Evolutionary conservation across 495 filamentous ascomycete genomes (phyloP).

Genomic region (Penicillium cinerascens): DNA sequence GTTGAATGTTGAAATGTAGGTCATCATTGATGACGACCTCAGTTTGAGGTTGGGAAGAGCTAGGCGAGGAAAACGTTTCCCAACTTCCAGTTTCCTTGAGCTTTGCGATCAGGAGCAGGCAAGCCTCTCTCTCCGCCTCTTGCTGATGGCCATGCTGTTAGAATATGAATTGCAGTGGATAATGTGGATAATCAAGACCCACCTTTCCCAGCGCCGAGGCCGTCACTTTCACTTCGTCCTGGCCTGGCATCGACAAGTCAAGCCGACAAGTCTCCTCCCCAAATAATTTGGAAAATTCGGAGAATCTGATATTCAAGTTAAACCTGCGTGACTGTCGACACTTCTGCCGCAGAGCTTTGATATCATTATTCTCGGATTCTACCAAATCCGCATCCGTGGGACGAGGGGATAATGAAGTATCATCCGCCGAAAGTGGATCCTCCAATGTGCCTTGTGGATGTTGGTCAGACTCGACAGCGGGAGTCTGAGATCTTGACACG

Average conservation of each 20-base stretch:
- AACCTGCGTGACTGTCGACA: neutral
- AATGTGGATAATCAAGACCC: neutral
- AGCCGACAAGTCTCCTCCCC: neutral
- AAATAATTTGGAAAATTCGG: neutral
- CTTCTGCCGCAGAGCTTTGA: neutral
- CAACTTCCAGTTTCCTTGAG: neutral
- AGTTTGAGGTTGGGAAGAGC: neutral
- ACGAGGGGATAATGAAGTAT: too few relatives aligned
- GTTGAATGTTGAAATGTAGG: conserved; percentile 7
- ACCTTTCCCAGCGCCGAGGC: neutral
- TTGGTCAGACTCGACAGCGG: neutral
- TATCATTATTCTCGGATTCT: neutral
- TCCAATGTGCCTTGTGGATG: neutral
- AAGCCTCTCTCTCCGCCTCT: neutral
- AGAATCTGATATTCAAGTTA: neutral
- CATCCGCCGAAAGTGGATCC: neutral
- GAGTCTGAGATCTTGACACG: neutral
- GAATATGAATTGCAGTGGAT: neutral
- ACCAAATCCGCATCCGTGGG: neutral
- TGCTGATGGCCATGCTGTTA: neutral
- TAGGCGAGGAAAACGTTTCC: neutral
- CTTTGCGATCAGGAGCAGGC: neutral
- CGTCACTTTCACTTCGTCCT: neutral
- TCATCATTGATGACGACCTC: conserved; percentile 8
- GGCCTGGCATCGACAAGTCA: neutral